Evolutionary conservation across 2,329 filamentous ascomycete species (phyloP).

Genomic region (Pseudohalonectria lignicola): DNA sequence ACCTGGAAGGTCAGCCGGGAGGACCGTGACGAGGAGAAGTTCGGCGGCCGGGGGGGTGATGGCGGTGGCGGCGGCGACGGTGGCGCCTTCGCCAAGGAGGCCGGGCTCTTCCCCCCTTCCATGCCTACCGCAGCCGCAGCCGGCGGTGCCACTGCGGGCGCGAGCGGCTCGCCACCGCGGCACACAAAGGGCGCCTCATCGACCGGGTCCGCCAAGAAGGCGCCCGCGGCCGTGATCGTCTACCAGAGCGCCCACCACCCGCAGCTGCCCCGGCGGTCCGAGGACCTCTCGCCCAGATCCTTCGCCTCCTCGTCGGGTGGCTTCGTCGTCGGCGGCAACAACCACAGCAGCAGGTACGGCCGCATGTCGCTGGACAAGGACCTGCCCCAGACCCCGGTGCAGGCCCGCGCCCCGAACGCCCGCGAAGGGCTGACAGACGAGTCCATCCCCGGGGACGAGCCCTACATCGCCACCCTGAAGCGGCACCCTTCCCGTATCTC

Average conservation of each 20-base stretch:
- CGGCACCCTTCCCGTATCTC: constrained; percentile 41
- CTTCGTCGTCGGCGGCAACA: too few relatives aligned
- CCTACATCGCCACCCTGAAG: constrained; percentile 42
- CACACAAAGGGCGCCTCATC: constrained; percentile 24
- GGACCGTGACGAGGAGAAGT: constrained; percentile 16
- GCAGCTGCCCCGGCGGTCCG: constrained; percentile 15
- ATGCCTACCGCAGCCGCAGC: not conserved
- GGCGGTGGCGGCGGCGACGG: not conserved
- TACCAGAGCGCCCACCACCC: constrained; percentile 45
- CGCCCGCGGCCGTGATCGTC: constrained; percentile 40
- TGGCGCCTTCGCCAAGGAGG: constrained; percentile 3
- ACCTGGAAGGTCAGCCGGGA: constrained; percentile 42
- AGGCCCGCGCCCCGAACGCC: constrained; percentile 51
- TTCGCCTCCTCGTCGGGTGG: constrained; percentile 14
- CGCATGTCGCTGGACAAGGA: constrained; percentile 21
- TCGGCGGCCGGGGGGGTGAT: not conserved
- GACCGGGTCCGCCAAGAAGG: constrained; percentile 23
- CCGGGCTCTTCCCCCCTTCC: constrained; percentile 6
- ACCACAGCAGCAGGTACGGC: constrained; percentile 5
- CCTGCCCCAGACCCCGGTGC: constrained; percentile 35
- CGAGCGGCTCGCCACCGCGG: not conserved
- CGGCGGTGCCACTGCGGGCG: constrained; percentile 1
- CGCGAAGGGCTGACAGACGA: constrained; percentile 52
- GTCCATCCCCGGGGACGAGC: constrained; percentile 45
- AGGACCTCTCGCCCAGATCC: constrained; percentile 18